phyloP scores from a whole-genome alignment of 148 eudicot species.

The Vaccinium myrtillus region DNA sequence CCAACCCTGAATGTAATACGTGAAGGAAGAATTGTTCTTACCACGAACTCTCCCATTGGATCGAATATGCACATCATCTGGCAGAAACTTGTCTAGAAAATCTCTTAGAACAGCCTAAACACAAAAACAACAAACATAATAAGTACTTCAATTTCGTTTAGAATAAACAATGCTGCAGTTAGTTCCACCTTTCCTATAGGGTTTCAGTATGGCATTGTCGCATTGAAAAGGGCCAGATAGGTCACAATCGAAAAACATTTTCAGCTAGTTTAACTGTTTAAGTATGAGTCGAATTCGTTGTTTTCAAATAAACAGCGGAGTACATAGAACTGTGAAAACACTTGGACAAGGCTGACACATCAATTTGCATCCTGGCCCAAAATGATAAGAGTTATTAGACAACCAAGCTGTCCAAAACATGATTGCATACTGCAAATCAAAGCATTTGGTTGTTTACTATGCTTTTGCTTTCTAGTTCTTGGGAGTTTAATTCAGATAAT shows the following conservation, averaged over 20 bases:
- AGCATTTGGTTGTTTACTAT: neutral
- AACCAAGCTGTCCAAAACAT: neutral
- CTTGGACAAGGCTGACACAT: too few relatives aligned
- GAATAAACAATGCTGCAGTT: neutral
- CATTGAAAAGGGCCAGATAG: neutral
- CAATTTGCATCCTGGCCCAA: too few relatives aligned
- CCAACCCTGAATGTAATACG: neutral
- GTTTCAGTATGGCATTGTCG: neutral
- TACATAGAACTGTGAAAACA: neutral
- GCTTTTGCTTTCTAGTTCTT: neutral
- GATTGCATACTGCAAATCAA: neutral
- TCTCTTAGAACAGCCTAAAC: constrained; percentile 91
- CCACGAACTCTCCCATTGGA: constrained; percentile 95
- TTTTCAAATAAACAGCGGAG: neutral
- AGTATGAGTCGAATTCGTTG: neutral
- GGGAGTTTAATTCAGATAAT: neutral
- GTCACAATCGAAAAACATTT: neutral
- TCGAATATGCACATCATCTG: constrained; percentile 76
- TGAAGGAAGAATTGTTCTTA: constrained; percentile 32
- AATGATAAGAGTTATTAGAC: neutral
- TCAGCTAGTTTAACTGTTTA: neutral
- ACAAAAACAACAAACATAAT: neutral
- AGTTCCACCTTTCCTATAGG: neutral
- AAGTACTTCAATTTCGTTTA: neutral
- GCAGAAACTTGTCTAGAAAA: constrained; percentile 66